Evolutionary conservation across 495 filamentous ascomycete species (phyloP).

Genomic region (Penicillium cataractarum): DNA sequence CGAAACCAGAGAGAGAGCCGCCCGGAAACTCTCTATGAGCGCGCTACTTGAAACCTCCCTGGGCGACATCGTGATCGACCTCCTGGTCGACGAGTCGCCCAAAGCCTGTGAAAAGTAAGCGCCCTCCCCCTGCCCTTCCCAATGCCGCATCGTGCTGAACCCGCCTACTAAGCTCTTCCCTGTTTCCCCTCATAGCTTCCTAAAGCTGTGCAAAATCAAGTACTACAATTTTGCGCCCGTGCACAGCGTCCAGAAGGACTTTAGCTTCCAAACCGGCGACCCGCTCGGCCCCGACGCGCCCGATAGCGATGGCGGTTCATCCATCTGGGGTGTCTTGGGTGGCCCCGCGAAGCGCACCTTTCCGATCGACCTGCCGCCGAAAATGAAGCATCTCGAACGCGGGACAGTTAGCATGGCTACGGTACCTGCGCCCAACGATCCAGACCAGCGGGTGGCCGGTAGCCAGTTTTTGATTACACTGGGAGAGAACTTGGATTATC

Average conservation of each 20-base stretch:
- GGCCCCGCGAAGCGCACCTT: slow-evolving; percentile 77
- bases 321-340: slow-evolving; percentile 85
- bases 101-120: slow-evolving; percentile 90
- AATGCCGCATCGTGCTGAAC: slow-evolving; percentile 39
- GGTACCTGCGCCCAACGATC: slow-evolving; percentile 71
- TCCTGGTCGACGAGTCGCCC: slow-evolving; percentile 83
- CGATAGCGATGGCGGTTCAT: slow-evolving; percentile 86
- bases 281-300: slow-evolving; percentile 81
- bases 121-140: neutral
- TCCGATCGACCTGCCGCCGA: slow-evolving; percentile 77
- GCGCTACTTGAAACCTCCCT: slow-evolving; percentile 89
- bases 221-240: slow-evolving; percentile 97
- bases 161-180: slow-evolving; percentile 54
- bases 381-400: slow-evolving; percentile 80
- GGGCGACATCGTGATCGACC: slow-evolving; percentile 91
- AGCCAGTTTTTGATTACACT: slow-evolving; percentile 92
- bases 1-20: too few relatives aligned
- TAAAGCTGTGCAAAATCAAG: slow-evolving; percentile 97
- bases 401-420: slow-evolving; percentile 97
- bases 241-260: slow-evolving; percentile 84
- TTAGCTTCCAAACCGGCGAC: slow-evolving; percentile 94
- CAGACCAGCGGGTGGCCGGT: slow-evolving; percentile 76
- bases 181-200: slow-evolving; percentile 64
- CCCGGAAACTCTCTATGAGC: slow-evolving; percentile 53
- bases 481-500: slow-evolving; percentile 81